Base-by-base conservation (phyloP, 2,329 filamentous ascomycete genomes). In the Aspergillus niger region DNA sequence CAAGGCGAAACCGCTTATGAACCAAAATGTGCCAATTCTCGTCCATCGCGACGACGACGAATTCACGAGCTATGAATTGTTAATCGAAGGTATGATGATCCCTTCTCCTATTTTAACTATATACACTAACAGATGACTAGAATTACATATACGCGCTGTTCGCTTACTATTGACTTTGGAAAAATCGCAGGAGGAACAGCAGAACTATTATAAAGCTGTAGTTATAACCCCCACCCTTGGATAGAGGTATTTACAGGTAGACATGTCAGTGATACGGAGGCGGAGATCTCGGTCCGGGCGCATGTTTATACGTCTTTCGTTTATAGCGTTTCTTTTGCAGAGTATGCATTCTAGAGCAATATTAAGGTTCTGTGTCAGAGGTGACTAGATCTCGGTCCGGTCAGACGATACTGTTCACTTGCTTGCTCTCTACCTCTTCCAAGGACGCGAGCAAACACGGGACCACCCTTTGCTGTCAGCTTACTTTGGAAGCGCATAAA, bases 1-100 rank as follows among this genome's bases (percentile, higher is more conserved):
- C 17, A 77, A 76, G 22, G 82, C 86, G 70, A 81, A 80, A 57
- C 79, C 79, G 71, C 72, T 52, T 20, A 22, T 77, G 69, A 75
- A 73, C 69, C 69, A 74, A 55, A 69, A 80, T 38, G 76, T 79
- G 60, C 85, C 87, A 1, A 72, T 90, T 13, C 77, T 91, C 11
- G 75, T 86, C 15, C 77, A 80, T 2, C 77, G 76, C 8, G 84
- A 88, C 54, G 86, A 91, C 57, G 87, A 91, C 49, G 75, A 84
- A n/a, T 82, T 88, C 3, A 85, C 91, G 8, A 86, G 82, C 57
- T 95, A 92, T 71, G 83, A 83, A 47, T 79, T 95, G 28, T 85
- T 90, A 58, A 90, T 91, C 69, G 82, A 91, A 83, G 88, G 90
- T 91, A 78, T 60, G 82, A 71, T 36, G 32, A 11, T 26, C 6